Evolutionary conservation across 2,329 filamentous ascomycete species (phyloP).

Genomic region (Aspergillus tanneri): DNA sequence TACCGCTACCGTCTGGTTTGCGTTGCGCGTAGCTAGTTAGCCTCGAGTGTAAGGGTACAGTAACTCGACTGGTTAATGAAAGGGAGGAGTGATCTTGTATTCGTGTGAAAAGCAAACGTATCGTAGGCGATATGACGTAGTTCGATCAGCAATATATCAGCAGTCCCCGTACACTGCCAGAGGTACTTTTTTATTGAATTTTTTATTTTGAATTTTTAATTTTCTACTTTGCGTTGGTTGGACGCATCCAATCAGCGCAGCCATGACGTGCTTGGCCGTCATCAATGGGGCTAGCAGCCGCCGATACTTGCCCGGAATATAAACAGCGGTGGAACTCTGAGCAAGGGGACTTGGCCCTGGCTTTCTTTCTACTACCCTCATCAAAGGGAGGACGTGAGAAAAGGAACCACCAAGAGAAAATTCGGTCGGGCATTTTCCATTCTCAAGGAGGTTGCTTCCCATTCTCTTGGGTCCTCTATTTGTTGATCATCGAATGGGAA

Average conservation of each 20-base stretch:
- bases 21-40: too few relatives aligned
- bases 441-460: constrained; percentile 14
- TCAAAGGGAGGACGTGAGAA: constrained; percentile 1
- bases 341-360: constrained; percentile 4
- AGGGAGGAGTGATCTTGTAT: too few relatives aligned
- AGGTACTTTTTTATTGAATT: too few relatives aligned
- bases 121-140: too few relatives aligned
- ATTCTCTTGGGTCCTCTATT: constrained; percentile 16
- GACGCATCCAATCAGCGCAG: constrained; percentile 10
- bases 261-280: constrained; percentile 20
- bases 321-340: constrained; percentile 3
- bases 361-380: background rate
- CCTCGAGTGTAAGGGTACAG: too few relatives aligned
- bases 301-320: constrained; percentile 10
- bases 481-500: constrained; percentile 2
- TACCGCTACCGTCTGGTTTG: too few relatives aligned
- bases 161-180: too few relatives aligned
- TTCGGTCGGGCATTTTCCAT: constrained; percentile 12
- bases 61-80: too few relatives aligned
- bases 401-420: constrained; percentile 9
- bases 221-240: background rate
- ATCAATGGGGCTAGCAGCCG: constrained; percentile 4
- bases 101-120: too few relatives aligned
- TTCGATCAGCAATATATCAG: too few relatives aligned
- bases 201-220: too few relatives aligned